Conservation (phyloP, 768 basidiomycete genomes). For the Phylloporus rhodoxanthus region DNA sequence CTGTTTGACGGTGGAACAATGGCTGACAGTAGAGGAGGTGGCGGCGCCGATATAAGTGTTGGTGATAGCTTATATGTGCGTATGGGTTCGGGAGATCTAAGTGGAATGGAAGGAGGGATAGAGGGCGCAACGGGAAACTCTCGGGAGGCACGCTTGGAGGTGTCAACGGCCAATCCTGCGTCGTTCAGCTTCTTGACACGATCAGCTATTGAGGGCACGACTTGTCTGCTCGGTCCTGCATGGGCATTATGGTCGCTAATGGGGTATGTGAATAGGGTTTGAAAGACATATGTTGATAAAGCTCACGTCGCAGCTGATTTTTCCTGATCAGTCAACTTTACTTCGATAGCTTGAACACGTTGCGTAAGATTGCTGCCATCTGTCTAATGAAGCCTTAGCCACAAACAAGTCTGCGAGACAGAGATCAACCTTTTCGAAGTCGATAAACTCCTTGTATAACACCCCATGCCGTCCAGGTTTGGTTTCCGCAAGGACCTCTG, state of each 20-base stretch:
- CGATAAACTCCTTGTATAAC: slow-evolving; percentile 56
- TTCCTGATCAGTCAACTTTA: slow-evolving; percentile 42
- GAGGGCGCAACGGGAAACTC: slow-evolving; percentile 41
- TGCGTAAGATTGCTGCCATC: slow-evolving; percentile 35
- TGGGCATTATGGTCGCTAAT: slow-evolving; percentile 13
- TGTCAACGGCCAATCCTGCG: slow-evolving; percentile 58
- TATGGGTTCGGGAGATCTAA: slow-evolving; percentile 28
- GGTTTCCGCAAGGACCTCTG: slow-evolving; percentile 50
- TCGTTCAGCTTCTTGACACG: slow-evolving; percentile 70
- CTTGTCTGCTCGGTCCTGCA: slow-evolving; percentile 37
- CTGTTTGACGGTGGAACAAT: slow-evolving; percentile 20
- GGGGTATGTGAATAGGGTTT: slow-evolving; percentile 7
- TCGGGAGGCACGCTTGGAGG: slow-evolving; percentile 54
- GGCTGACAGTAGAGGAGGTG: slow-evolving; percentile 14
- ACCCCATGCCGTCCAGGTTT: slow-evolving; percentile 45
- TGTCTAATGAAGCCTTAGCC: slow-evolving; percentile 27
- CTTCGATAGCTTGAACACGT: slow-evolving; percentile 42
- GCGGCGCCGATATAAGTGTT: slow-evolving; percentile 27
- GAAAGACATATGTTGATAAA: slow-evolving; percentile 6
- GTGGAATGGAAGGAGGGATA: slow-evolving; percentile 17
- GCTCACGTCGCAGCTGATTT: slow-evolving; percentile 30
- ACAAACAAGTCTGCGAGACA: slow-evolving; percentile 3
- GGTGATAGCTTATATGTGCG: slow-evolving; percentile 39
- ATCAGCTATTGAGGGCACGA: slow-evolving; percentile 74
- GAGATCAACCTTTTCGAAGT: slow-evolving; percentile 57